These are phyloP conservation scores for Ampelomyces quisqualis DNA, from an alignment of 2,329 filamentous ascomycete genomes.

Conservation along the genomic window DNA sequence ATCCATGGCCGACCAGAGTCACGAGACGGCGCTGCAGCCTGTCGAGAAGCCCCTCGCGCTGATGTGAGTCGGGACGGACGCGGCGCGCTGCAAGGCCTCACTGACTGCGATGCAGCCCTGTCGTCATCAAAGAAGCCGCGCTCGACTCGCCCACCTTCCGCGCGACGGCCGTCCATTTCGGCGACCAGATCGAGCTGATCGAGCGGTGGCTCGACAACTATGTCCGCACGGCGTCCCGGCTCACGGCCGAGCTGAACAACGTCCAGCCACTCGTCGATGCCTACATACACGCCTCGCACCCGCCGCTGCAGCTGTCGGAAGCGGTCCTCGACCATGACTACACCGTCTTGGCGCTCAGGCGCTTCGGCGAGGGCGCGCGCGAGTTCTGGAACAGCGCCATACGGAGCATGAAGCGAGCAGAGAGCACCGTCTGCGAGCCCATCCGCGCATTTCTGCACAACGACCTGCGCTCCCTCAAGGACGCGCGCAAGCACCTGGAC, in stretches of 20 bases:
- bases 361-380: conserved; percentile 79
- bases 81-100: neutral
- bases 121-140: conserved; percentile 88
- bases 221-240: conserved; percentile 61
- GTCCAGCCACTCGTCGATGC: conserved; percentile 78
- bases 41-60: conserved; percentile 46
- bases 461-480: conserved; percentile 84
- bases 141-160: conserved; percentile 97
- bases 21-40: conserved; percentile 32
- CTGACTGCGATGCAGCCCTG: conserved; percentile 58
- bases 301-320: conserved; percentile 72
- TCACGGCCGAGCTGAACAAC: conserved; percentile 65
- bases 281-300: conserved; percentile 75
- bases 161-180: conserved; percentile 80
- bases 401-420: conserved; percentile 72
- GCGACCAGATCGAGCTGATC: conserved; percentile 85
- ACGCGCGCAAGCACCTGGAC: conserved; percentile 74
- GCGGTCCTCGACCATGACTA: conserved; percentile 93
- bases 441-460: conserved; percentile 74
- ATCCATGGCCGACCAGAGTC: conserved; percentile 45
- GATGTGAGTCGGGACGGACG: conserved; percentile 38
- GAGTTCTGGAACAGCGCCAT: conserved; percentile 84
- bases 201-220: conserved; percentile 88
- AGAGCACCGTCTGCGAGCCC: conserved; percentile 75
- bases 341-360: conserved; percentile 80